These are phyloP conservation scores for Gymnopus androsaceus DNA, from an alignment of 1,284 basidiomycete genomes.

Conservation along the genomic window DNA sequence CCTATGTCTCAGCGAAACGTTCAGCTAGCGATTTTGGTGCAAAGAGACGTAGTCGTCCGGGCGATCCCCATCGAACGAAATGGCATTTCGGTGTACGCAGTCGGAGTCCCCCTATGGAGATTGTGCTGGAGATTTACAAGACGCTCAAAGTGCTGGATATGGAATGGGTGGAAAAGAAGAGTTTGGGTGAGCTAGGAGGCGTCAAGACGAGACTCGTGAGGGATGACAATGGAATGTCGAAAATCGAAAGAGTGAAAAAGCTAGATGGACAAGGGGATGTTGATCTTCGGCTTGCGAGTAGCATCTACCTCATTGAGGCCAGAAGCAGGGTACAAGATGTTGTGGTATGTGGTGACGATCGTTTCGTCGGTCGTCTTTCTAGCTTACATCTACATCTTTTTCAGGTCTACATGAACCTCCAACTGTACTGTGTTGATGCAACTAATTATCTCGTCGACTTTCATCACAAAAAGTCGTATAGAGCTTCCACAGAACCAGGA, in stretches of 20 bases:
- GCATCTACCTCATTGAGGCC: slow-evolving; percentile 94
- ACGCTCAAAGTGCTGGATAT: slow-evolving; percentile 94
- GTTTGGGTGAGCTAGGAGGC: slow-evolving; percentile 52
- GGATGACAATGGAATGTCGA: slow-evolving; percentile 30
- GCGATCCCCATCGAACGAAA: slow-evolving; percentile 66
- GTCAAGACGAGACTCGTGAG: slow-evolving; percentile 32
- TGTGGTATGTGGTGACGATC: slow-evolving; percentile 69
- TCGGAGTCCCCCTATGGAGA: slow-evolving; percentile 96
- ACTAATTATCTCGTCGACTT: slow-evolving; percentile 98
- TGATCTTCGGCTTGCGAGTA: slow-evolving; percentile 66
- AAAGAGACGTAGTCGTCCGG: slow-evolving; percentile 7
- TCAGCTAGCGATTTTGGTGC: slow-evolving; percentile 31
- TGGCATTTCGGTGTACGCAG: slow-evolving; percentile 99
- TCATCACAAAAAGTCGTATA: slow-evolving; percentile 92
- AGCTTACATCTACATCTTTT: no score
- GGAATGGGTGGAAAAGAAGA: slow-evolving; percentile 92
- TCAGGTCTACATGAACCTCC: slow-evolving; percentile 94
- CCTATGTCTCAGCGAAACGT: slow-evolving; percentile 64
- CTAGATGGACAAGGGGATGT: slow-evolving; percentile 66
- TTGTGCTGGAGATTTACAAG: slow-evolving; percentile 98
- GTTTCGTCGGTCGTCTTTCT: slow-evolving; percentile 12
- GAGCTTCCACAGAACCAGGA: slow-evolving; percentile 60
- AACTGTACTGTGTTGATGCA: slow-evolving; percentile 94
- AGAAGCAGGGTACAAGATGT: slow-evolving; percentile 87
- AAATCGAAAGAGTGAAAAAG: slow-evolving; percentile 62